Percentiles rank a stretch among this genome's conserved stretches.
Evolutionary conservation across 495 filamentous ascomycete genomes (phyloP).

Genomic region (Gamarada debralockiae): DNA sequence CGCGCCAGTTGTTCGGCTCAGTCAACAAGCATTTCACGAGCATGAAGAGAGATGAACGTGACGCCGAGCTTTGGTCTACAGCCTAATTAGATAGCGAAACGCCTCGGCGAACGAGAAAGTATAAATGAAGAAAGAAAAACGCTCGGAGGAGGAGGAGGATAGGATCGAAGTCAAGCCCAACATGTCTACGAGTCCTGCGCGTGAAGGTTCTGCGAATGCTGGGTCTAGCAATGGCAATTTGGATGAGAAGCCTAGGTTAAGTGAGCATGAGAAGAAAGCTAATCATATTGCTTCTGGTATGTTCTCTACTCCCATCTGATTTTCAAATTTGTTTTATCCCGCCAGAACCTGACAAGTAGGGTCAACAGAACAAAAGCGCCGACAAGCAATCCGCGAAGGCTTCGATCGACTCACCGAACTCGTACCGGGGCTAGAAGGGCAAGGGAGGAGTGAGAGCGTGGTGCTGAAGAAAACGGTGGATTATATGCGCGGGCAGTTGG

Average conservation of each 20-base stretch:
- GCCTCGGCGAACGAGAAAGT: no score
- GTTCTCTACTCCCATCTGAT: neutral
- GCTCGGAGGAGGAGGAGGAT: neutral
- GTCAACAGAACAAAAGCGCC: constrained; percentile 73
- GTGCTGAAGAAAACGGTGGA: constrained; percentile 75
- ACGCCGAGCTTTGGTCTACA: neutral
- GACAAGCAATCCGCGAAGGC: constrained; percentile 79
- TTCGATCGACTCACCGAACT: constrained; percentile 81
- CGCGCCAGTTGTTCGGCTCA: neutral
- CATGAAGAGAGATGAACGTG: neutral
- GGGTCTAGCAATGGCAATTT: constrained; percentile 19
- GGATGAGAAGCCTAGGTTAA: constrained; percentile 70
- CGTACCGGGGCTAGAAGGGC: constrained; percentile 78
- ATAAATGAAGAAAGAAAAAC: no score
- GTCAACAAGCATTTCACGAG: neutral
- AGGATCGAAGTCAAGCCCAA: neutral
- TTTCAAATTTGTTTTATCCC: neutral
- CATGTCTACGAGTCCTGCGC: constrained; percentile 22
- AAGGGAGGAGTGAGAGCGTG: constrained; percentile 79
- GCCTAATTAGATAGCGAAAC: no score
- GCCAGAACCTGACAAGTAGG: neutral
- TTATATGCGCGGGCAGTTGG: constrained; percentile 63
- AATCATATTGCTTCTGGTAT: constrained; percentile 79
- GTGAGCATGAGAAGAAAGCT: constrained; percentile 82
- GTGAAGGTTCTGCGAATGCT: constrained; percentile 24